phyloP scores from a whole-genome alignment of 768 basidiomycete genomes.

The Cyclocybe cylindracea region DNA sequence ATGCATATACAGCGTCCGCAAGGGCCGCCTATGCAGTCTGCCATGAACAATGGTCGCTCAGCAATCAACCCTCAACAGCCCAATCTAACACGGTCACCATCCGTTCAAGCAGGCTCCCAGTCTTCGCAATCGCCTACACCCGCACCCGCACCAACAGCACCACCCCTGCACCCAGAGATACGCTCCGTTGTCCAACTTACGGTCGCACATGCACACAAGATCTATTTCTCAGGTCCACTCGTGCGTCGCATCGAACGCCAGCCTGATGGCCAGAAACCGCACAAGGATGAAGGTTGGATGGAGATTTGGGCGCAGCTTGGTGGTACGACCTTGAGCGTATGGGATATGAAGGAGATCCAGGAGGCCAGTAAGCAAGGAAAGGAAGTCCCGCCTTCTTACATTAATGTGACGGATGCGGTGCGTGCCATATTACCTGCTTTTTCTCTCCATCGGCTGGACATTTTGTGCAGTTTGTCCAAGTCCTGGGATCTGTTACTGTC shows the following conservation, averaged over 20 bases:
- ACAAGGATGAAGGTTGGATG: conserved; percentile 77
- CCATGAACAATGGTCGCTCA: not conserved
- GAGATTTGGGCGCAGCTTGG: conserved; percentile 91
- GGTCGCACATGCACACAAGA: conserved; percentile 77
- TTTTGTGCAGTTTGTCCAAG: conserved; percentile 67
- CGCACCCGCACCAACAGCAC: conserved; percentile 28
- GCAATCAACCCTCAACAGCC: conserved; percentile 2
- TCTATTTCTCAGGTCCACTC: conserved; percentile 86
- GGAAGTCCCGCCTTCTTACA: conserved; percentile 85
- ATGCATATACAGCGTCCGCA: conserved; percentile 1
- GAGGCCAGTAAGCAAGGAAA: conserved; percentile 78
- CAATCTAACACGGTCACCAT: conserved; percentile 5
- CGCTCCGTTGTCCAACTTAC: conserved; percentile 76
- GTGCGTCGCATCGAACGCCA: conserved; percentile 76
- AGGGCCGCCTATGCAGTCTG: conserved; percentile 3
- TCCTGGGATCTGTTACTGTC: conserved; percentile 71
- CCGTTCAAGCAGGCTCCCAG: conserved; percentile 8
- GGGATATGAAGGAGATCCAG: conserved; percentile 89
- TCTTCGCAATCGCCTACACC: conserved; percentile 4
- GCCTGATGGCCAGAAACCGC: conserved; percentile 68
- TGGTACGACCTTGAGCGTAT: conserved; percentile 86
- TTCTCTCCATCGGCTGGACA: conserved; percentile 5
- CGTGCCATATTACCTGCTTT: conserved; percentile 33
- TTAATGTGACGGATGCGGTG: conserved; percentile 88
- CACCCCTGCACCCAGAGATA: conserved; percentile 77